A percentile compares a stretch with the other conserved stretches of the same genome.
These are phyloP conservation scores for Tolypocladium ovalisporum DNA, from an alignment of 2,329 filamentous ascomycete genomes.

Conservation along the genomic window DNA sequence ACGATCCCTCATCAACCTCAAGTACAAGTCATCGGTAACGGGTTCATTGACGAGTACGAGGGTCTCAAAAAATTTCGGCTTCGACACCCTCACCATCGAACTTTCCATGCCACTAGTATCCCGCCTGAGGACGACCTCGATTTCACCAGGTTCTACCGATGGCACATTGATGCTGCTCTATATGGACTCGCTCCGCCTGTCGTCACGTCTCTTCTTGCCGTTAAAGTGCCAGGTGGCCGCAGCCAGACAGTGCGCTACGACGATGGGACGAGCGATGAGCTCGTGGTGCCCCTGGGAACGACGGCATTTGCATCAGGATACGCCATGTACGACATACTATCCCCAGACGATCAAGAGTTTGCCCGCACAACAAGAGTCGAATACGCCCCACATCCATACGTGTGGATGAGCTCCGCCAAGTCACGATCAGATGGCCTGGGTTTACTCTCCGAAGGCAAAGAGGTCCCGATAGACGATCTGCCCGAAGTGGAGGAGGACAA, in stretches of 20 bases:
- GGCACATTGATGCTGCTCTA: not conserved
- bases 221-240: not conserved
- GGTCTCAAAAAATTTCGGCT: not conserved
- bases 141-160: not conserved
- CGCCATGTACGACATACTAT: not conserved
- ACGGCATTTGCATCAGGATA: not conserved
- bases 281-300: not conserved
- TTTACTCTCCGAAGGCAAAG: not conserved
- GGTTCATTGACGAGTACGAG: not conserved
- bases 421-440: not conserved
- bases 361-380: not conserved
- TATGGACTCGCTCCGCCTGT: not conserved
- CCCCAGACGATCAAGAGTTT: not conserved
- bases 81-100: not conserved
- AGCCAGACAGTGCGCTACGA: not conserved
- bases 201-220: not conserved
- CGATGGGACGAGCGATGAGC: not conserved
- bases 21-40: slow-evolving; percentile 4
- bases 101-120: not conserved
- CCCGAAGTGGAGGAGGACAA: not conserved
- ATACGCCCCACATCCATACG: not conserved
- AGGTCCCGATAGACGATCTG: not conserved
- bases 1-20: slow-evolving; percentile 72
- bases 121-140: not conserved
- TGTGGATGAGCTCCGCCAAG: not conserved